These are phyloP conservation scores for Stagonosporopsis chrysanthemi DNA, from an alignment of 2,329 filamentous ascomycete species.

Conservation along the genomic window DNA sequence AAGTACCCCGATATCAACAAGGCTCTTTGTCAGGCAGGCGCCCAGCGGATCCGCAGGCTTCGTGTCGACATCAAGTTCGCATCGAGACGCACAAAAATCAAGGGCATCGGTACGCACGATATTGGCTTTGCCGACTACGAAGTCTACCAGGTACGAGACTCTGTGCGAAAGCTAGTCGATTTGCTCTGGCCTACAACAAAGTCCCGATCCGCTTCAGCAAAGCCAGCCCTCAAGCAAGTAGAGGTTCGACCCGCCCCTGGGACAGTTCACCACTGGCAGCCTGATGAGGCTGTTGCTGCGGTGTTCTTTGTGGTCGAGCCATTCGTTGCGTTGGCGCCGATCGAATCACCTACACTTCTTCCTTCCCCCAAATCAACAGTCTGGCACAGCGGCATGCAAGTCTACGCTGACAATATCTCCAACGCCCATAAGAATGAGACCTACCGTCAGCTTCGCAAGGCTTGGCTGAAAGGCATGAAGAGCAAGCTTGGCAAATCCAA, in stretches of 20 bases:
- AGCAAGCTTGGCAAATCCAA: neutral
- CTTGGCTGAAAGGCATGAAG: slow-evolving; percentile 2
- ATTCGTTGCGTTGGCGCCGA: slow-evolving; percentile 6
- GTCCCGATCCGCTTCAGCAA: neutral
- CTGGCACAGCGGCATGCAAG: neutral
- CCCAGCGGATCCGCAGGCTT: slow-evolving; percentile 8
- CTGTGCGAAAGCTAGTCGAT: slow-evolving; percentile 10
- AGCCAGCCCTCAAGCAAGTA: neutral
- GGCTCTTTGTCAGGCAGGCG: slow-evolving; percentile 1
- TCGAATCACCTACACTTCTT: slow-evolving; percentile 1
- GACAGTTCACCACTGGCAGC: neutral
- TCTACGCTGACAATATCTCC: neutral
- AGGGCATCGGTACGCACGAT: neutral
- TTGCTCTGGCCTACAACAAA: neutral
- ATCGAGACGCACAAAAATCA: neutral
- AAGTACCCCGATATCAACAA: neutral
- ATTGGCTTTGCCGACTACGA: slow-evolving; percentile 14
- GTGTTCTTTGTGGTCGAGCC: slow-evolving; percentile 19
- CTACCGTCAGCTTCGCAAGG: slow-evolving; percentile 1
- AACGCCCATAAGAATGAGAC: neutral
- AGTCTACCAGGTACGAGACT: slow-evolving; percentile 12
- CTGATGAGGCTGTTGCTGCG: slow-evolving; percentile 14
- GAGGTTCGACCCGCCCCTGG: neutral
- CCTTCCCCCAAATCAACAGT: neutral
- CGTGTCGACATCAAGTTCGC: slow-evolving; percentile 1